Evolutionary conservation across 768 basidiomycete species (phyloP), one percentile per base, ranked within the genome.

Genomic region (Phanerodontia chrysosporium): DNA sequence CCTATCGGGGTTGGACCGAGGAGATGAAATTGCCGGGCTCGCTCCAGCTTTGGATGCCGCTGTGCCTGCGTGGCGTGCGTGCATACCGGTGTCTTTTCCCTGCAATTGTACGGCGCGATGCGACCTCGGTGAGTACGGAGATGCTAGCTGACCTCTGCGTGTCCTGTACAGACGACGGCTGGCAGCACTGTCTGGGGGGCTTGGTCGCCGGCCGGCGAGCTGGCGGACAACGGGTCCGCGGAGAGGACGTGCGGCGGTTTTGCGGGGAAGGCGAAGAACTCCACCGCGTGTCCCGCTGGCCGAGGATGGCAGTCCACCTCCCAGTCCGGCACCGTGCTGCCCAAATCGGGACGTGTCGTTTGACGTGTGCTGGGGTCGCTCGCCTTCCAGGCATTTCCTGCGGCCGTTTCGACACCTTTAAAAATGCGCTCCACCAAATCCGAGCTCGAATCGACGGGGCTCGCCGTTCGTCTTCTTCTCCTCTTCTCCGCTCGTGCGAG

Each of bases 381-480:
- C 6, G 39, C 39, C 9, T 42, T 18, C 39, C 8, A 12, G 39
- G 39, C 18, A 42, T 7, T 42, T 18, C 7, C 39, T 18, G 39
- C 39, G 10, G 8, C 10, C 39, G 39, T 42, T 42, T 18, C 10
- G 39, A 18, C 6, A 10, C 10, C 39, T 18, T 42, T 42, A 10
- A 42, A 10, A 42, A 12, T 18, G 39, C 18, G 39, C 16, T 7
- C 39, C 18, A 8, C 39, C 39, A 18, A 42, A 42, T 7, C 10
- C 10, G 39, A 9, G 39, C 39, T 42, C 39, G 39, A 42, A 22
- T n/a, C 53, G 5, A 10, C 53, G 35, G 52, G 30, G 14, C 35
- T 12, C 35, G 36, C 52, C 52, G 52, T 53, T 35, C 13, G 39
- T 53, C 52, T 32, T 53, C 21, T 42, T 44, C 53, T 55, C 16